phyloP scores from a whole-genome alignment of 2,329 filamentous ascomycete species.

The Fusarium torulosum region DNA sequence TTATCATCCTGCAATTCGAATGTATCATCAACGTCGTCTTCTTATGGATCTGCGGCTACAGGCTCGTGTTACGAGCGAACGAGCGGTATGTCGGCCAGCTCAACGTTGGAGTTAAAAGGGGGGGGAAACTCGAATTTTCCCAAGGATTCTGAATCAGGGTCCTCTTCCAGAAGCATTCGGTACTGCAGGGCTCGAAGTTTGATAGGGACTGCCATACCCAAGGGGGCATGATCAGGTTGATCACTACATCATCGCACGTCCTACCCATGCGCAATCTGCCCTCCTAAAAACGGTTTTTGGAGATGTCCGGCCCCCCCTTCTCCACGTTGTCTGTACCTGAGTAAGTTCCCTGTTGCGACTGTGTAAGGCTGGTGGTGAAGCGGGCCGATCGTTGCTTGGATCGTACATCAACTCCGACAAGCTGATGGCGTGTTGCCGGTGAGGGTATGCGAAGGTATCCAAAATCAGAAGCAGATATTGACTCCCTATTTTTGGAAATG shows the following conservation, averaged over 20 bases:
- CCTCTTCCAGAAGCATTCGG: constrained; percentile 37
- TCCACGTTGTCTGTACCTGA: constrained; percentile 31
- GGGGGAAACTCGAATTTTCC: constrained; percentile 4
- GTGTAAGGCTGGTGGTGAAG: constrained; percentile 32
- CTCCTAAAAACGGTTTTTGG: constrained; percentile 29
- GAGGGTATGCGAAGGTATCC: constrained; percentile 16
- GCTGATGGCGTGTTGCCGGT: constrained; percentile 35
- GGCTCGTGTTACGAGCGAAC: constrained; percentile 14
- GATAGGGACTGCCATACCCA: constrained; percentile 39
- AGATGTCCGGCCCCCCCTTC: constrained; percentile 30
- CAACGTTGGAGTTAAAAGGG: background rate
- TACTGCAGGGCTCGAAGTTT: constrained; percentile 32
- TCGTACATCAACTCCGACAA: constrained; percentile 27
- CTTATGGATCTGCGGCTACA: constrained; percentile 2
- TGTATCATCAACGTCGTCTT: background rate
- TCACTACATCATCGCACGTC: constrained; percentile 44
- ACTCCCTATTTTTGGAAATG: constrained; percentile 38
- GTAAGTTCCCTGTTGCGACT: constrained; percentile 12
- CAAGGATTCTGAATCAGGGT: constrained; percentile 35
- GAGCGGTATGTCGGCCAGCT: constrained; percentile 6
- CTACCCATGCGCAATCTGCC: constrained; percentile 39
- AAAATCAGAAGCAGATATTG: constrained; percentile 27
- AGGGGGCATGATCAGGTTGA: constrained; percentile 36
- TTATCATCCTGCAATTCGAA: constrained; percentile 12
- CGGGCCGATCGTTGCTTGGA: constrained; percentile 39